A percentile compares a stretch with the other conserved stretches of the same genome.
phyloP scores from a whole-genome alignment of 305 asterid genomes.

The Euphrasia arctica region DNA sequence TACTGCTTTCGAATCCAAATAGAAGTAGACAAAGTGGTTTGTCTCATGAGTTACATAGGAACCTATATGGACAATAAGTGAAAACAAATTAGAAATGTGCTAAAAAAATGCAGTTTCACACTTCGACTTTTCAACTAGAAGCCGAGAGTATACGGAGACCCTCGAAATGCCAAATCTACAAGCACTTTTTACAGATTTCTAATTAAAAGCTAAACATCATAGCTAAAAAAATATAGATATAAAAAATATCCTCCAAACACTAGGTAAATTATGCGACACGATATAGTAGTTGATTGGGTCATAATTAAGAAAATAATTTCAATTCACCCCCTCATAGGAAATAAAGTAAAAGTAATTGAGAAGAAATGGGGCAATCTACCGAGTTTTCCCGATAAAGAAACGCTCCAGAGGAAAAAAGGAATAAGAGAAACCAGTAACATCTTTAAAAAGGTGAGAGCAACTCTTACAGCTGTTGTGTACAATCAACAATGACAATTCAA shows the following conservation, averaged over 20 bases:
- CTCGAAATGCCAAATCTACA: background rate
- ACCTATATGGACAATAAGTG: conserved; percentile 39
- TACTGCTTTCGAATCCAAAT: conserved; percentile 90
- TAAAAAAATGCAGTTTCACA: background rate
- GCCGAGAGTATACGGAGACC: background rate
- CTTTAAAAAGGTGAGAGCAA: background rate
- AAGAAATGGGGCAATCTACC: conserved; percentile 11
- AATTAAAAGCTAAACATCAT: background rate
- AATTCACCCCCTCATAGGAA: background rate
- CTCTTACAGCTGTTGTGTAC: background rate
- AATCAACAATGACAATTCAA: background rate
- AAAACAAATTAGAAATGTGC: conserved; percentile 23
- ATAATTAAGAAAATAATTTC: background rate
- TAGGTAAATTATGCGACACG: background rate
- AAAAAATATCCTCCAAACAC: background rate
- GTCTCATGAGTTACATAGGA: conserved; percentile 99
- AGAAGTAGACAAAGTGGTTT: conserved; percentile 97
- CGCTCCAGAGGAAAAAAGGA: background rate
- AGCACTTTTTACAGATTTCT: background rate
- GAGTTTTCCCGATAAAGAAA: background rate
- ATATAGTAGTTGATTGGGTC: background rate
- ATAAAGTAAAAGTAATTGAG: background rate
- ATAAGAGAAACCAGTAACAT: background rate
- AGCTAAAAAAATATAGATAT: background rate
- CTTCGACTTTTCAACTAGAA: background rate